Evolutionary conservation across 805 yeast species (phyloP).

Genomic region (Jamesozyma gamospora): DNA sequence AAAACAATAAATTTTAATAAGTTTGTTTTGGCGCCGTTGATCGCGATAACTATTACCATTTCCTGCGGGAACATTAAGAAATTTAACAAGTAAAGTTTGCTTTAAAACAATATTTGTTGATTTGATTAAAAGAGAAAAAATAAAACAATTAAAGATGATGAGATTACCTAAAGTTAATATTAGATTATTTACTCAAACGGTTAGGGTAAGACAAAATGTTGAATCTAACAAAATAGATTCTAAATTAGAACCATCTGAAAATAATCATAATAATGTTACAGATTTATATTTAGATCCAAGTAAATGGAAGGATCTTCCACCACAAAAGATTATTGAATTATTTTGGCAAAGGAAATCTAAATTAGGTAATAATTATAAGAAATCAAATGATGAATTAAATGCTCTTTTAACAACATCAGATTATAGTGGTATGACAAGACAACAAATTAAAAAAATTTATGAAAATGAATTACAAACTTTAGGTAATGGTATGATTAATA

Average conservation of each 20-base stretch:
- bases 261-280: not conserved
- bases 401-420: conserved; percentile 44
- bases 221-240: not conserved
- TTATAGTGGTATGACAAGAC: conserved; percentile 32
- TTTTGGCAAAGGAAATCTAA: conserved; percentile 48
- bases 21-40: too few relatives aligned
- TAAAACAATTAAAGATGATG: too few relatives aligned
- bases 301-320: conserved; percentile 60
- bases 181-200: too few relatives aligned
- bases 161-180: too few relatives aligned
- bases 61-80: too few relatives aligned
- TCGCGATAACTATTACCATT: too few relatives aligned
- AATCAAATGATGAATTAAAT: conserved; percentile 42
- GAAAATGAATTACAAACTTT: conserved; percentile 5
- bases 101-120: too few relatives aligned
- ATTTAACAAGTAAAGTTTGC: too few relatives aligned
- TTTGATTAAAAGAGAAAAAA: too few relatives aligned
- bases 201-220: not conserved
- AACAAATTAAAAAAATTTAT: conserved; percentile 31
- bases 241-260: not conserved
- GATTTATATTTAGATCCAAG: conserved; percentile 49
- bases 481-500: conserved; percentile 2
- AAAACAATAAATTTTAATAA: too few relatives aligned
- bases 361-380: conserved; percentile 43
- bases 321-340: conserved; percentile 50